Evolutionary conservation across 306 rosid genomes (phyloP).

Genomic region (Corylus heterophylla): DNA sequence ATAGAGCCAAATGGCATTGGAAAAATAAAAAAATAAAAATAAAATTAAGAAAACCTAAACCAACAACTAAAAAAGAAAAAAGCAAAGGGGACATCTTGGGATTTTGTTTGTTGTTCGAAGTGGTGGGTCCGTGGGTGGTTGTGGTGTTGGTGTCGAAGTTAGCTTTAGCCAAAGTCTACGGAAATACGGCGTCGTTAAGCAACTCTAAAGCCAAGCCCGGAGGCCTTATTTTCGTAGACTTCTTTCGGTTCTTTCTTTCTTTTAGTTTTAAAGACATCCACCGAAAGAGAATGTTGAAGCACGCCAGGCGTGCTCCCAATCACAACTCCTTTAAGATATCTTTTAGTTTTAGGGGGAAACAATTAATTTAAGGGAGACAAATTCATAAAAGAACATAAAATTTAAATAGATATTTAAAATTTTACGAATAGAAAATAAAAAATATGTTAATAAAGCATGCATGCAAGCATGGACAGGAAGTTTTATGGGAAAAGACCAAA

Average conservation of each 20-base stretch:
- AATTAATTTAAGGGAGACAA: too few relatives aligned
- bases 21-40: neutral
- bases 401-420: too few relatives aligned
- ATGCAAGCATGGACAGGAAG: too few relatives aligned
- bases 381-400: too few relatives aligned
- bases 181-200: slow-evolving; percentile 69
- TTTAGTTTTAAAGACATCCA: neutral
- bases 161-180: slow-evolving; percentile 46
- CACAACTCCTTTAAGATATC: too few relatives aligned
- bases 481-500: too few relatives aligned
- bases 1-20: slow-evolving; percentile 14
- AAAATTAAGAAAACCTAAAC: neutral
- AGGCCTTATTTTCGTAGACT: slow-evolving; percentile 55
- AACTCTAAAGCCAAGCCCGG: neutral
- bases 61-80: neutral
- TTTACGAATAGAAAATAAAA: too few relatives aligned
- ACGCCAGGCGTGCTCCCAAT: too few relatives aligned
- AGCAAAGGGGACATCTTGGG: neutral
- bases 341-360: too few relatives aligned
- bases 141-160: slow-evolving; percentile 20
- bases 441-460: too few relatives aligned
- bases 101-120: neutral
- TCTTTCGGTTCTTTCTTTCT: neutral
- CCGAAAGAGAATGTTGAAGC: too few relatives aligned
- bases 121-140: neutral